A percentile compares a stretch with the other conserved stretches of the same genome.
These are phyloP conservation scores for Ichthyophthirius multifiliis DNA, from an alignment of 169 alveolate genomes.

Conservation along the genomic window DNA sequence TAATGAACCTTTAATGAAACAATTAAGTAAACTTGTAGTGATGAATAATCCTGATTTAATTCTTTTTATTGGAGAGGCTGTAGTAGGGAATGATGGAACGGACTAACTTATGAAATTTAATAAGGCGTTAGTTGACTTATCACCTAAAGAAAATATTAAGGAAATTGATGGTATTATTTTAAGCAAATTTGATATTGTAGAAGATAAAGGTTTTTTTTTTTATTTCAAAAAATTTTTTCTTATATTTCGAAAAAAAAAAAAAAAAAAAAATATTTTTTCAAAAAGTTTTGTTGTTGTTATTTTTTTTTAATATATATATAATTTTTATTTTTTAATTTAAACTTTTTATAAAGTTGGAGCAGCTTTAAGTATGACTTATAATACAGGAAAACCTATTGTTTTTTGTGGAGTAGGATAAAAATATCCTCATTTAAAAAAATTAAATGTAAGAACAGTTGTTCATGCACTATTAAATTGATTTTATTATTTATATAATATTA, in stretches of 20 bases:
- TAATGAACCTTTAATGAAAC: slow-evolving; percentile 98
- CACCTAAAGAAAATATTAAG: slow-evolving; percentile 86
- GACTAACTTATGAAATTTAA: slow-evolving; percentile 98
- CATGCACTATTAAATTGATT: slow-evolving; percentile 81
- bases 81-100: slow-evolving; percentile 98
- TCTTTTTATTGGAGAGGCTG: slow-evolving; percentile 99
- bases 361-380: slow-evolving; percentile 98
- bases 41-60: slow-evolving; percentile 97
- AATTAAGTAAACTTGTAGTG: slow-evolving; percentile 95
- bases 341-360: slow-evolving; percentile 92
- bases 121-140: slow-evolving; percentile 89
- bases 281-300: neutral
- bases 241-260: too few relatives aligned
- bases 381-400: slow-evolving; percentile 99
- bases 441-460: slow-evolving; percentile 91
- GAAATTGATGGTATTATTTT: slow-evolving; percentile 98
- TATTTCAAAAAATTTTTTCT: too few relatives aligned
- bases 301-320: neutral
- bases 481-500: neutral
- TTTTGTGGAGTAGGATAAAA: slow-evolving; percentile 99
- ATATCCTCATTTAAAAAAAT: slow-evolving; percentile 94
- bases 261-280: too few relatives aligned
- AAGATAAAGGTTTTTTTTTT: slow-evolving; percentile 93
- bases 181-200: slow-evolving; percentile 99
- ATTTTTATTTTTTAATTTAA: neutral